These are phyloP conservation scores for Cercophora samala DNA, from an alignment of 495 filamentous ascomycete genomes.

Conservation along the genomic window DNA sequence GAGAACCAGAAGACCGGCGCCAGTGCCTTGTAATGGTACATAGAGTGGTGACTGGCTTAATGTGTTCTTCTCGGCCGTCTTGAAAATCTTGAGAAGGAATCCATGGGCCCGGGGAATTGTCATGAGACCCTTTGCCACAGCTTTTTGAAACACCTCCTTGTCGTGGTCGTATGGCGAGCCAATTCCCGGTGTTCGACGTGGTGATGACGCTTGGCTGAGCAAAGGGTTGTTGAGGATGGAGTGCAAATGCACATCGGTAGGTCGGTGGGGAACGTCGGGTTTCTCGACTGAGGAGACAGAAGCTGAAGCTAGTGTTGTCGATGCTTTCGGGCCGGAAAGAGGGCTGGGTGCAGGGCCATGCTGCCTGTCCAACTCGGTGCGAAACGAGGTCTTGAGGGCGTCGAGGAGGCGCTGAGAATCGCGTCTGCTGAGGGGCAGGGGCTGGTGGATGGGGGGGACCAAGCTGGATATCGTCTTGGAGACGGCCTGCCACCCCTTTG, in stretches of 20 bases:
- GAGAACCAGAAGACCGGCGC: constrained; percentile 43
- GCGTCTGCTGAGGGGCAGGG: constrained; percentile 59
- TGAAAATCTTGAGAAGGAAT: constrained; percentile 36
- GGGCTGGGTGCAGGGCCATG: constrained; percentile 44
- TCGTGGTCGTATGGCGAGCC: constrained; percentile 7
- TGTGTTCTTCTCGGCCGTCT: constrained; percentile 29
- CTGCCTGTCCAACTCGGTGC: constrained; percentile 64
- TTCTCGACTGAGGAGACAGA: constrained; percentile 2
- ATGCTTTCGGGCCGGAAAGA: neutral
- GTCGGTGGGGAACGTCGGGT: constrained; percentile 18
- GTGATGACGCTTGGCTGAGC: constrained; percentile 34
- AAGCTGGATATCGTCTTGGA: constrained; percentile 29
- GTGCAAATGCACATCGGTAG: constrained; percentile 56
- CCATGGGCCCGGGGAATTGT: constrained; percentile 39
- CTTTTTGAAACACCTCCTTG: constrained; percentile 37
- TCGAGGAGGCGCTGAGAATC: constrained; percentile 67
- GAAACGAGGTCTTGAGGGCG: constrained; percentile 72
- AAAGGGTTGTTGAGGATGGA: constrained; percentile 71
- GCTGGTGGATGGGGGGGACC: constrained; percentile 64
- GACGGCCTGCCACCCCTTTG: constrained; percentile 35
- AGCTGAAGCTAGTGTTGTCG: constrained; percentile 7
- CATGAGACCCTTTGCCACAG: constrained; percentile 46
- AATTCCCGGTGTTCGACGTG: neutral
- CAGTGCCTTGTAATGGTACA: constrained; percentile 36
- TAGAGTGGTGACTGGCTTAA: constrained; percentile 21